phyloP scores from a whole-genome alignment of 345 rosid genomes.

The Chamaenerion angustifolium region DNA sequence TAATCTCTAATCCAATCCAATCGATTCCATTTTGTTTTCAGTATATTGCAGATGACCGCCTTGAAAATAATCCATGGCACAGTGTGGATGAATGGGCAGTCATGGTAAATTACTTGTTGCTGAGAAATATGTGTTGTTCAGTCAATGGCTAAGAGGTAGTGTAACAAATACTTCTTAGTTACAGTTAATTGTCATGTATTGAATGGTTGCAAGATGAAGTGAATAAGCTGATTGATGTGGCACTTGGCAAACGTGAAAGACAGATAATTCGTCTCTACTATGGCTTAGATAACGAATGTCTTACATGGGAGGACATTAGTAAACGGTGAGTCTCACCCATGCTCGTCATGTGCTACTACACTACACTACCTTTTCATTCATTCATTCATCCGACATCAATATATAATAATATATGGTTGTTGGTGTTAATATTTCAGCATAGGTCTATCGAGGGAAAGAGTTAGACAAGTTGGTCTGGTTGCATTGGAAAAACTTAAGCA shows the following conservation, averaged over 20 bases:
- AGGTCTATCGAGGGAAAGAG: conserved; percentile 92
- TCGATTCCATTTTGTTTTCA: conserved; percentile 14
- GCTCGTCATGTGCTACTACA: too few relatives aligned
- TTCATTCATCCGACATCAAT: too few relatives aligned
- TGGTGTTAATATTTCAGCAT: conserved; percentile 32
- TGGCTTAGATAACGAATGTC: conserved; percentile 65
- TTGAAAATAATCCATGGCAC: conserved; percentile 85
- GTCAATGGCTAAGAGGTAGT: too few relatives aligned
- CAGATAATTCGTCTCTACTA: conserved; percentile 83
- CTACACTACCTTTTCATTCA: too few relatives aligned
- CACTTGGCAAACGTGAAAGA: conserved; percentile 60
- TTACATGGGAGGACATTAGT: conserved; percentile 97
- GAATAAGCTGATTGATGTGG: conserved; percentile 40
- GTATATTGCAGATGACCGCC: conserved; percentile 67
- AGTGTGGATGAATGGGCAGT: conserved; percentile 71
- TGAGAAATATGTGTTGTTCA: neutral
- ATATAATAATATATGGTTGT: neutral
- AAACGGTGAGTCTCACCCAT: conserved; percentile 45
- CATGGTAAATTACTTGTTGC: conserved; percentile 37
- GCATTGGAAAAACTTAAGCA: conserved; percentile 85
- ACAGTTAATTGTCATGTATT: neutral
- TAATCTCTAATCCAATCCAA: neutral
- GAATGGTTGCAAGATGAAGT: conserved; percentile 66
- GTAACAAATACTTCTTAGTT: too few relatives aligned
- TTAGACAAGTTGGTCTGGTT: conserved; percentile 83